Conservation (phyloP, 2,329 filamentous ascomycete species). For the Paecilomyces sp. region DNA sequence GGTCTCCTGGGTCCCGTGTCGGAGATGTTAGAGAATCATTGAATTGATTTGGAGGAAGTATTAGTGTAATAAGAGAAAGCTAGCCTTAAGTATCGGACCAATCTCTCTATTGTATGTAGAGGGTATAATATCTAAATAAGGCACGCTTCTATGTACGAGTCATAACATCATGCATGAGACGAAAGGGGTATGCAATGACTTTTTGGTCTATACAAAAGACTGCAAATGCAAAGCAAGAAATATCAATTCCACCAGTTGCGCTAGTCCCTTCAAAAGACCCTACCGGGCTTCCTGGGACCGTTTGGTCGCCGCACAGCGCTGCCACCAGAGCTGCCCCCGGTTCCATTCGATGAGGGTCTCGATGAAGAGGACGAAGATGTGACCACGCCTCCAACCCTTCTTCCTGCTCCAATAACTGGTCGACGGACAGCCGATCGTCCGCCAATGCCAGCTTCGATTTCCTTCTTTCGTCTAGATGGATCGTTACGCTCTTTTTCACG, state of each 20-base stretch:
- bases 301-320: slow-evolving; percentile 34
- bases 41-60: neutral
- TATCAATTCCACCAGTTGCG: neutral
- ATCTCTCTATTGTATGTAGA: neutral
- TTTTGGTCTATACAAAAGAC: neutral
- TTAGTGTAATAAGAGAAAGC: neutral
- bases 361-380: slow-evolving; percentile 19
- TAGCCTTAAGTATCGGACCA: no score
- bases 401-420: slow-evolving; percentile 18
- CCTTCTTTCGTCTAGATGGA: slow-evolving; percentile 24
- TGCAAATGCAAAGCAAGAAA: neutral
- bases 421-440: slow-evolving; percentile 5
- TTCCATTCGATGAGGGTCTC: slow-evolving; percentile 12
- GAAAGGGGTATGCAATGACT: neutral
- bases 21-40: no score
- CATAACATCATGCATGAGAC: neutral
- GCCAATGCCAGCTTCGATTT: slow-evolving; percentile 25
- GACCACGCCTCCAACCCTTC: slow-evolving; percentile 22
- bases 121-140: neutral
- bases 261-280: slow-evolving; percentile 19
- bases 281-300: slow-evolving; percentile 25
- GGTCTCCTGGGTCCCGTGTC: no score
- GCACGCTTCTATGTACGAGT: neutral
- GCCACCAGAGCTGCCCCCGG: slow-evolving; percentile 12
- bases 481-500: slow-evolving; percentile 31